Evolutionary conservation across 2,329 filamentous ascomycete genomes (phyloP).

Genomic region (Hortaea werneckii): DNA sequence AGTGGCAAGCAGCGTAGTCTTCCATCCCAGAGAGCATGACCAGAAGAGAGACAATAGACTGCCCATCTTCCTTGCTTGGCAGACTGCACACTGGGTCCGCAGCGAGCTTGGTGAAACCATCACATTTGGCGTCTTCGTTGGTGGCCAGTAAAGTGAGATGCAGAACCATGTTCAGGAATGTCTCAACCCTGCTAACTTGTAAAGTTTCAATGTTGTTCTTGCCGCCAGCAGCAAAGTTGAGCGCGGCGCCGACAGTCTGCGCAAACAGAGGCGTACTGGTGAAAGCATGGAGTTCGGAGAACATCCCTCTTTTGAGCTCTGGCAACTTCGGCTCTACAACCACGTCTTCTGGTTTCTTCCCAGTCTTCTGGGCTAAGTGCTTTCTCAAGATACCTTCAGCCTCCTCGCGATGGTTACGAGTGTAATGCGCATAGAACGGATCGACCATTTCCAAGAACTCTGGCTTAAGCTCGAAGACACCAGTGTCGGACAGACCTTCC

Average conservation of each 20-base stretch:
- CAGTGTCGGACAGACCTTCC: constrained; percentile 83
- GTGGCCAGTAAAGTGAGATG: constrained; percentile 81
- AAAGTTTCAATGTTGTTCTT: constrained; percentile 61
- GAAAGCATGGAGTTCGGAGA: constrained; percentile 65
- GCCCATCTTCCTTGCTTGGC: not conserved
- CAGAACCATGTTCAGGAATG: constrained; percentile 81
- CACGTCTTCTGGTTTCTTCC: constrained; percentile 69
- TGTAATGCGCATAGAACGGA: constrained; percentile 92
- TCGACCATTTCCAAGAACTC: constrained; percentile 82
- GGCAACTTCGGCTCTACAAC: constrained; percentile 83
- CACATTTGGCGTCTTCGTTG: constrained; percentile 25
- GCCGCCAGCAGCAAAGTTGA: constrained; percentile 69
- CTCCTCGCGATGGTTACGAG: constrained; percentile 92
- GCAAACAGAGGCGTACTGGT: constrained; percentile 78
- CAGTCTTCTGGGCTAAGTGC: constrained; percentile 77
- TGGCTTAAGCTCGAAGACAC: constrained; percentile 84
- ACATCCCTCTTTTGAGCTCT: constrained; percentile 65
- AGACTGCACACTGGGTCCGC: constrained; percentile 4
- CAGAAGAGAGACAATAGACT: constrained; percentile 39
- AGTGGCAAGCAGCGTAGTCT: constrained; percentile 70
- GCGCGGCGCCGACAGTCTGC: constrained; percentile 78
- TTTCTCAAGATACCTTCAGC: constrained; percentile 82
- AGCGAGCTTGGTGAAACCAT: constrained; percentile 19
- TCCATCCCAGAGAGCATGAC: constrained; percentile 48
- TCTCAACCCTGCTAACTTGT: constrained; percentile 73